Evolutionary conservation across 805 yeast species (phyloP), one percentile per base, ranked within the genome.

Genomic region (Hanseniaspora singularis): DNA sequence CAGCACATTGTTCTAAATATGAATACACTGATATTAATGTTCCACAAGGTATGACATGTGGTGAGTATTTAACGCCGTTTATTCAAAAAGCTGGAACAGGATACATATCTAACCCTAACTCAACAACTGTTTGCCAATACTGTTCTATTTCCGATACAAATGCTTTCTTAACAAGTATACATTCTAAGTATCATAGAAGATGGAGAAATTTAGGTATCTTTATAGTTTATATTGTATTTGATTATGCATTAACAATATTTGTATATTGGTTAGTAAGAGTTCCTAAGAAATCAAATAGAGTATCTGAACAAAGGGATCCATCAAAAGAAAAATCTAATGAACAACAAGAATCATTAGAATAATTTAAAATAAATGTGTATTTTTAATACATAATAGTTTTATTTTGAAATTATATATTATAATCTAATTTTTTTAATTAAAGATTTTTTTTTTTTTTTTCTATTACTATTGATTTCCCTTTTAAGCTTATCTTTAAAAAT

Each of bases 211-310:
- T 64, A 54, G 84, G 82, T 54, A 70, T 77, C 33, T 72, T 74
- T 54, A 60, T 73, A 41, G 69, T 71, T 49, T 77, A 63, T 59
- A 70, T 74, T 53, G 70, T 58, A 11, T 64, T 75, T 56, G 70
- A 74, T 55, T 59, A 55, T 42, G 37, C 50, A 4, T 55, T 66
- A 47, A 67, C 81, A 12, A 44, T 62, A 1, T 71, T 67, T 55
- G 55, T 69, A 51, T 71, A 79, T 69, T 77, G 82, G 80, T 57
- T 75, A 22, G 74, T 77, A 11, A 74, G 92, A 70, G 89, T 81
- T 51, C 92, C 92, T 47, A 80, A 80, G 71, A 54, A 49, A 19
- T 32, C 46, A 15, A 32, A 40, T 23, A 40, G 46, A 33, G 50
- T 47, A 30, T 33, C 38, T 18, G 40, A 40, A 19, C 33, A 40